Evolutionary conservation across 176 grass and related monocot species (phyloP).

Genomic region (Rhynchospora breviuscula): DNA sequence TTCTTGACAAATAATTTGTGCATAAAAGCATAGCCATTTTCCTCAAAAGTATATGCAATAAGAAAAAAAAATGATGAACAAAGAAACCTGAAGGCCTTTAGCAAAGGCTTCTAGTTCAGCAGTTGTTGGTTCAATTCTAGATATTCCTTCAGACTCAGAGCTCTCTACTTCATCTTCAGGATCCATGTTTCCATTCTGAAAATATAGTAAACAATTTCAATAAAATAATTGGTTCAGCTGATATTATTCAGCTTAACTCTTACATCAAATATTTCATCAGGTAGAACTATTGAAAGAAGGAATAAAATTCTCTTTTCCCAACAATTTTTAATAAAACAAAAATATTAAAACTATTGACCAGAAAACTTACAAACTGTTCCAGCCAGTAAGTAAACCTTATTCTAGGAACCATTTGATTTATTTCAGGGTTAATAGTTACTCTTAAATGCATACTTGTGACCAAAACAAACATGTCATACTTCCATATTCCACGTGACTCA

Average conservation of each 20-base stretch:
- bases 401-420: background rate
- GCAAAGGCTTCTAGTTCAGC: slow-evolving; percentile 77
- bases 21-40: background rate
- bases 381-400: background rate
- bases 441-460: background rate
- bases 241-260: background rate
- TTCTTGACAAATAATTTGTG: background rate
- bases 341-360: slow-evolving; percentile 30
- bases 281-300: slow-evolving; percentile 18
- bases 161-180: slow-evolving; percentile 21
- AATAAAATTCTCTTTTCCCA: background rate
- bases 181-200: slow-evolving; percentile 27
- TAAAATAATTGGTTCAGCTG: background rate
- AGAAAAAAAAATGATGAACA: slow-evolving; percentile 14
- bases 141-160: slow-evolving; percentile 40
- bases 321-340: background rate
- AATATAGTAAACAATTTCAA: background rate
- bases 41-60: background rate
- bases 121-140: slow-evolving; percentile 67
- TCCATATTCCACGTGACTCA: slow-evolving; percentile 37
- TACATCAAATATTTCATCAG: background rate
- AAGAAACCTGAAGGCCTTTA: slow-evolving; percentile 78
- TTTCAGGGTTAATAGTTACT: background rate
- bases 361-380: slow-evolving; percentile 11
- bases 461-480: slow-evolving; percentile 2